Percentiles rank a stretch among this genome's conserved stretches.
These are phyloP conservation scores for Suhomyces ambrosiae DNA, from an alignment of 1,139 yeast genomes.

Conservation along the genomic window DNA sequence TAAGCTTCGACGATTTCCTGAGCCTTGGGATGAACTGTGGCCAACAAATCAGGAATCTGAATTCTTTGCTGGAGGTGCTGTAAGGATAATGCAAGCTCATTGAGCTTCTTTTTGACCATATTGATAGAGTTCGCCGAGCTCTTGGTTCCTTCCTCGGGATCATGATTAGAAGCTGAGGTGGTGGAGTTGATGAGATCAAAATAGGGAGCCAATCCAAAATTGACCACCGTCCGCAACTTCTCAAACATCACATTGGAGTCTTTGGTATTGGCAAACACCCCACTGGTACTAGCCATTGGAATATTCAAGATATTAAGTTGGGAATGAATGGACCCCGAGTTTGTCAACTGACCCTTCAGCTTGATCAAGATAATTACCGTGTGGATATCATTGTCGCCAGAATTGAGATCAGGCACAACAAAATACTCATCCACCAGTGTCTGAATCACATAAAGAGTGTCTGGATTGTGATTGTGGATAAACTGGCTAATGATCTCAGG, in stretches of 20 bases:
- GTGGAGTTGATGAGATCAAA: constrained; percentile 31
- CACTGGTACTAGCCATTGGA: too few species aligned
- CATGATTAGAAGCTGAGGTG: constrained; percentile 1
- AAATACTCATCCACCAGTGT: constrained; percentile 18
- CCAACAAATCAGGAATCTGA: constrained; percentile 64
- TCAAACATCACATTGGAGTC: constrained; percentile 46
- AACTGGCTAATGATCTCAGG: constrained; percentile 16
- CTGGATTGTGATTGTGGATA: constrained; percentile 20
- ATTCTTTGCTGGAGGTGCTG: constrained; percentile 70
- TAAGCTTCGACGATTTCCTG: constrained; percentile 31
- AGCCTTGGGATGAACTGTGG: constrained; percentile 57
- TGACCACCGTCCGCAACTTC: constrained; percentile 58
- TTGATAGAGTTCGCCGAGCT: constrained; percentile 30
- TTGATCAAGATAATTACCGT: constrained; percentile 46
- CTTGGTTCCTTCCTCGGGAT: constrained; percentile 18
- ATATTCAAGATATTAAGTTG: constrained; percentile 45
- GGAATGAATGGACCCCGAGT: constrained; percentile 27
- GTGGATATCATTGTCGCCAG: constrained; percentile 4
- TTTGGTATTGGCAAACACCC: constrained; percentile 15
- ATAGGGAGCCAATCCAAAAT: constrained; percentile 43
- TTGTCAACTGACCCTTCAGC: constrained; percentile 36
- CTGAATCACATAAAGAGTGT: constrained; percentile 26
- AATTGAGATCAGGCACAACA: constrained; percentile 19
- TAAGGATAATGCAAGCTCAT: constrained; percentile 68
- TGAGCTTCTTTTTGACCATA: constrained; percentile 61